Percentiles rank a stretch among this genome's conserved stretches.
These are phyloP conservation scores for Kwoniella heveanensis DNA, from an alignment of 768 basidiomycete genomes.

Conservation along the genomic window DNA sequence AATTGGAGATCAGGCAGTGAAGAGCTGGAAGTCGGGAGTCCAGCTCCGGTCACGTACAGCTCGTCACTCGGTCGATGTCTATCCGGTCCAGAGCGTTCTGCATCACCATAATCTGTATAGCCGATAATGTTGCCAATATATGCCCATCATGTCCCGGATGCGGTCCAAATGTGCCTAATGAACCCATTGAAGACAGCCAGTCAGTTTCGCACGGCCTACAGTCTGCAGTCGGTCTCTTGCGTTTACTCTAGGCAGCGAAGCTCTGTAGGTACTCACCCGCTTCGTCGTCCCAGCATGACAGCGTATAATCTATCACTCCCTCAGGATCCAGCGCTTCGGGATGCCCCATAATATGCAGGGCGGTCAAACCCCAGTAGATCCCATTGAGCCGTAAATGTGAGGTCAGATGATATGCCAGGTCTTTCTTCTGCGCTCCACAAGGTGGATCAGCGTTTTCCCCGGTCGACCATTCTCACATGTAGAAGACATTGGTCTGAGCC, in stretches of 20 bases:
- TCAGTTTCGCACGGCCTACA: too few species aligned
- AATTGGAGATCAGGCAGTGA: too few species aligned
- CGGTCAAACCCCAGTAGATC: slow-evolving; percentile 93
- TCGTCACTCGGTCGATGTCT: slow-evolving; percentile 67
- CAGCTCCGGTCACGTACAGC: slow-evolving; percentile 76
- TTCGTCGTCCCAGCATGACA: slow-evolving; percentile 94
- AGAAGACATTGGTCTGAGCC: too few species aligned
- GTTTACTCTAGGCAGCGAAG: too few species aligned
- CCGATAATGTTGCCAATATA: slow-evolving; percentile 80
- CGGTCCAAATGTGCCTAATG: slow-evolving; percentile 81
- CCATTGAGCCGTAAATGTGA: slow-evolving; percentile 93
- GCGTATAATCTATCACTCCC: slow-evolving; percentile 83
- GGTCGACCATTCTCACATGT: too few species aligned
- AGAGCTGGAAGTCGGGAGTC: too few species aligned
- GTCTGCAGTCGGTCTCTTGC: too few species aligned
- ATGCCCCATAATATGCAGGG: slow-evolving; percentile 76
- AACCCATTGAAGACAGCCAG: too few species aligned
- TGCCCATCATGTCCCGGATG: slow-evolving; percentile 94
- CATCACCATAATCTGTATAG: slow-evolving; percentile 85
- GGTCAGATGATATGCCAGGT: slow-evolving; percentile 84
- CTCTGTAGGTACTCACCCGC: slow-evolving; percentile 69
- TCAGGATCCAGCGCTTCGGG: slow-evolving; percentile 77
- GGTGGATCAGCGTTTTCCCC: too few species aligned
- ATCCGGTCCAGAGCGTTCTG: slow-evolving; percentile 77
- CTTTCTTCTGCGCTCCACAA: slow-evolving; percentile 56